Evolutionary conservation across 2,329 filamentous ascomycete genomes (phyloP), one percentile per base, ranked within the genome.

Genomic region (Myriosclerotinia scirpicola): DNA sequence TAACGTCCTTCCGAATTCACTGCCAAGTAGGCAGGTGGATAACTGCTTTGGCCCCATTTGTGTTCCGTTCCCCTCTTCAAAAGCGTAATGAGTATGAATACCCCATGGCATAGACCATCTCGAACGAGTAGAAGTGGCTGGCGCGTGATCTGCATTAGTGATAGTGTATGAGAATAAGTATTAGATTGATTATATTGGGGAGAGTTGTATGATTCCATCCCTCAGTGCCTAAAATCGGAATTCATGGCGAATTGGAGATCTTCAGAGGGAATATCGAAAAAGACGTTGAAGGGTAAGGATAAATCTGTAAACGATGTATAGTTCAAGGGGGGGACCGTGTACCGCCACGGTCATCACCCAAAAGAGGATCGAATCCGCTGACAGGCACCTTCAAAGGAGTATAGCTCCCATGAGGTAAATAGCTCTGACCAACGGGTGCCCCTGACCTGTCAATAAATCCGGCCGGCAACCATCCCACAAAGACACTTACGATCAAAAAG

Each of bases 121-220:
- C 66, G 67, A 71, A 70, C 65, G 61, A 70, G 70, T 66, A 64
- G 69, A 70, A 64, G 71, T 74, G 72, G 74, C 72, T 71, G 73
- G 72, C 73, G 73, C 71, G 71, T 74, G 73, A 75, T 74, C 71
- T 73, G 53, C 67, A 72, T 71, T 73, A 60, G 72, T 70, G 69
- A 68, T 60, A 61, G 64, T 54, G 17, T 34, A 30, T 66, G 55
- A 68, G 38, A 42, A 60, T 62, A 20, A 65, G 54, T 55, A 50
- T 52, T 52, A 61, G 48, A 46, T 58, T 48, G 68, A 69, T 70
- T 63, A 65, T 60, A 68, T 66, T 55, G 42, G 69, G 60, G 61
- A 64, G 42, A 53, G 44, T 36, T 65, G n/a, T 59, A 46, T 63
- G 17, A 36, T 61, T 38, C 54, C 36, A 60, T 65, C 30, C 54